phyloP scores from a whole-genome alignment of 805 yeast genomes.

The Pichia cephalocereana region DNA sequence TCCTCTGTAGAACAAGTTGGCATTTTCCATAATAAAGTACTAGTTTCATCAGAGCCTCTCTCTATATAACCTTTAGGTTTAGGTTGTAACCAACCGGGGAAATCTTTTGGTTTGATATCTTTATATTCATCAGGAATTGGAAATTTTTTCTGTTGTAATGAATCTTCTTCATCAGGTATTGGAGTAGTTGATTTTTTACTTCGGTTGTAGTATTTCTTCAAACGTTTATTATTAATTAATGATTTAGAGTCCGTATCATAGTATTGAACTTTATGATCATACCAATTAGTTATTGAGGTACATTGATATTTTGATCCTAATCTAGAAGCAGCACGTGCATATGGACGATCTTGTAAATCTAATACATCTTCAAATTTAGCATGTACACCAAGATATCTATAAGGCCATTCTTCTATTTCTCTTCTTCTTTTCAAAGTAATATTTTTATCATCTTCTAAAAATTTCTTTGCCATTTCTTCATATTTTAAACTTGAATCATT shows the following conservation, averaged over 20 bases:
- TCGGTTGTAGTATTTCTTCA: conserved; percentile 18
- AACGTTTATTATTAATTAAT: conserved; percentile 12
- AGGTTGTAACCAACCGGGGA: conserved; percentile 70
- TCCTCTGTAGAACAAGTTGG: conserved; percentile 13
- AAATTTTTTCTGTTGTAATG: conserved; percentile 11
- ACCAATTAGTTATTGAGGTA: conserved; percentile 56
- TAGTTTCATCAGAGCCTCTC: conserved; percentile 67
- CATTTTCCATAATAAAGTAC: conserved; percentile 58
- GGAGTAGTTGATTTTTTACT: conserved; percentile 14
- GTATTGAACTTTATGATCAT: conserved; percentile 55
- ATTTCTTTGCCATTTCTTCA: conserved; percentile 48
- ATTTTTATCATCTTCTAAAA: conserved; percentile 36
- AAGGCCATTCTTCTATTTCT: conserved; percentile 68
- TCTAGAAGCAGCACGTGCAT: conserved; percentile 72
- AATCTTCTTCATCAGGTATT: conserved; percentile 13
- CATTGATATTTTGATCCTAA: conserved; percentile 70
- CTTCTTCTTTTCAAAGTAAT: conserved; percentile 39
- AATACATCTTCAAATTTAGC: conserved; percentile 67
- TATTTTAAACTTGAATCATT: conserved; percentile 30
- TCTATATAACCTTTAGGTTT: conserved; percentile 76
- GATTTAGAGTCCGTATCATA: conserved; percentile 32
- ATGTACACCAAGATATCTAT: conserved; percentile 70
- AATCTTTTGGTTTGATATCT: conserved; percentile 34
- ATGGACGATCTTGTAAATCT: conserved; percentile 68
- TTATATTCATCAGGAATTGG: conserved; percentile 38